Evolutionary conservation across 116 monocot species (phyloP).

Genomic region (Papilionanthe hybrid): DNA sequence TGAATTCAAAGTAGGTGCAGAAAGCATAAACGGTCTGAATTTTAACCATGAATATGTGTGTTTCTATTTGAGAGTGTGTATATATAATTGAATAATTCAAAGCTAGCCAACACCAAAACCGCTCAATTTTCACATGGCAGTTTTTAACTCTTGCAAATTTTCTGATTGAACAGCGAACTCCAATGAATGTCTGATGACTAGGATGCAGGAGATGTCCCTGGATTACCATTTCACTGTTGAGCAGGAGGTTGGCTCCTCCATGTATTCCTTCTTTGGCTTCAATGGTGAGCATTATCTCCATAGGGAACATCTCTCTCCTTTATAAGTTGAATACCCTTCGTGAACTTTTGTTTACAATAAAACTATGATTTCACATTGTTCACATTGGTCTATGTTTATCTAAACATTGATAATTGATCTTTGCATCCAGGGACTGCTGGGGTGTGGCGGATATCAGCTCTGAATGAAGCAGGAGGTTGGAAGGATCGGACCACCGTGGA

Average conservation of each 20-base stretch:
- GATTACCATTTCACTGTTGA: slow-evolving; percentile 70
- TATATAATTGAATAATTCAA: too few relatives aligned
- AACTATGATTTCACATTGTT: neutral
- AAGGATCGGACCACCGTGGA: slow-evolving; percentile 86
- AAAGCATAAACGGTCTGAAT: too few relatives aligned
- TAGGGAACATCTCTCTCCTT: neutral
- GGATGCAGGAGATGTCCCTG: slow-evolving; percentile 84
- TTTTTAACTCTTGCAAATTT: neutral
- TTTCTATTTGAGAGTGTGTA: too few relatives aligned
- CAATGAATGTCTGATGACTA: slow-evolving; percentile 70
- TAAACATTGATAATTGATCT: neutral
- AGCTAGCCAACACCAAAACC: too few relatives aligned
- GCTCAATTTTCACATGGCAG: too few relatives aligned
- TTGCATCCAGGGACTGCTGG: slow-evolving; percentile 69
- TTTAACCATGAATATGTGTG: too few relatives aligned
- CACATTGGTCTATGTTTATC: neutral
- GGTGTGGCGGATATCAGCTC: slow-evolving; percentile 71
- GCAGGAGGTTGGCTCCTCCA: slow-evolving; percentile 65
- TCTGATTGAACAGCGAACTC: slow-evolving; percentile 49
- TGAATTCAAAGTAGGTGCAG: too few relatives aligned
- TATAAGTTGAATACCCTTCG: too few relatives aligned
- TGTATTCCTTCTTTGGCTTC: slow-evolving; percentile 72
- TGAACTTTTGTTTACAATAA: too few relatives aligned
- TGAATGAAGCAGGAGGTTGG: slow-evolving; percentile 91
- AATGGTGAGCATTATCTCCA: slow-evolving; percentile 30